A percentile compares a stretch with the other conserved stretches of the same genome.
phyloP scores from a whole-genome alignment of 257 asterid species.

The Penstemon barbatus region DNA sequence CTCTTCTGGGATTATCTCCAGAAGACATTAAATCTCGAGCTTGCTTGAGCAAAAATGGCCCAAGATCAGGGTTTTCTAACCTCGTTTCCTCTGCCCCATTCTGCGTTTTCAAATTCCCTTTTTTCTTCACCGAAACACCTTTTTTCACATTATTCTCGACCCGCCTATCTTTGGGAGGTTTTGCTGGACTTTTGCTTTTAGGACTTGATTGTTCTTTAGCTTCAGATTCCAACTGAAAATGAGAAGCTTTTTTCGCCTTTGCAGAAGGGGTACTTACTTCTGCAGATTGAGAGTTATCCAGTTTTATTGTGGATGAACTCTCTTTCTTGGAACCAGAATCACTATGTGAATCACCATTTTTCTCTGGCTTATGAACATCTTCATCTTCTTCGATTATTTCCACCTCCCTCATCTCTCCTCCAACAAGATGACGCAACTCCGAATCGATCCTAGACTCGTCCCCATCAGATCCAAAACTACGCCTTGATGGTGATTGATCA shows the following conservation, averaged over 20 bases:
- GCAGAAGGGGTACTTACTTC: constrained; percentile 40
- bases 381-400: constrained; percentile 82
- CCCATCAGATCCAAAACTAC: constrained; percentile 90
- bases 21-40: constrained; percentile 84
- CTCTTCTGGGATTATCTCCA: constrained; percentile 77
- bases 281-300: constrained; percentile 43
- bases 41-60: constrained; percentile 83
- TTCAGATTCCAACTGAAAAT: constrained; percentile 45
- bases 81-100: constrained; percentile 51
- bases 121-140: constrained; percentile 43
- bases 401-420: constrained; percentile 83
- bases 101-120: constrained; percentile 44
- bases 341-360: constrained; percentile 36
- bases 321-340: constrained; percentile 50
- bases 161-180: constrained; percentile 41
- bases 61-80: constrained; percentile 75
- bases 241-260: constrained; percentile 45
- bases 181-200: constrained; percentile 46
- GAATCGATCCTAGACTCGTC: constrained; percentile 91
- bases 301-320: constrained; percentile 32
- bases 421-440: constrained; percentile 81
- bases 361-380: constrained; percentile 50
- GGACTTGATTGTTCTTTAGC: constrained; percentile 55
- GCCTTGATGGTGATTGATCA: constrained; percentile 89
- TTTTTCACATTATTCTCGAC: constrained; percentile 42